Percentiles rank a stretch among this genome's conserved stretches.
Conservation (phyloP, 345 rosid species). For the Gossypium herbaceum region DNA sequence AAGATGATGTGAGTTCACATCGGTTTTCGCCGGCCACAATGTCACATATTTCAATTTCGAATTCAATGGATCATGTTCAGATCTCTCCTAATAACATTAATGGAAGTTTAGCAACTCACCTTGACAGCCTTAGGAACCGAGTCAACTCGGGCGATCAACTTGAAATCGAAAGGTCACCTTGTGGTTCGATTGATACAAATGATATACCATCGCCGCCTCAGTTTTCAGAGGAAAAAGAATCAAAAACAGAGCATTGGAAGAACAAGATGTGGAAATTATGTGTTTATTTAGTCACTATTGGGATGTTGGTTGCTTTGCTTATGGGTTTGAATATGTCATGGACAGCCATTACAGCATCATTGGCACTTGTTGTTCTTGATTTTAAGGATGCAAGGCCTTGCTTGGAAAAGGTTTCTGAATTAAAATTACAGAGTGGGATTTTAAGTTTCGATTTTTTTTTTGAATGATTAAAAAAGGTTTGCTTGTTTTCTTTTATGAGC, state of each 20-base stretch:
- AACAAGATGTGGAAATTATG: slow-evolving; percentile 50
- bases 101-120: slow-evolving; percentile 10
- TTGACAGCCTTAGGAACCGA: slow-evolving; percentile 46
- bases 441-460: neutral
- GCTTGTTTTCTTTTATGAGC: slow-evolving; percentile 13
- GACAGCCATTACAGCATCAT: slow-evolving; percentile 81
- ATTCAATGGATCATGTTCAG: slow-evolving; percentile 23
- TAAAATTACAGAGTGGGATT: neutral
- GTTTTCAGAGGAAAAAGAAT: slow-evolving; percentile 23
- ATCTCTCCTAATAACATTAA: slow-evolving; percentile 25
- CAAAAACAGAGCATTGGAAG: slow-evolving; percentile 56
- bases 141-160: slow-evolving; percentile 27
- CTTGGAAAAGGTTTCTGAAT: slow-evolving; percentile 57
- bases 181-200: slow-evolving; percentile 43
- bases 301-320: slow-evolving; percentile 64
- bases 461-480: neutral
- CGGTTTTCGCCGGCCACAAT: slow-evolving; percentile 69
- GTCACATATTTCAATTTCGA: slow-evolving; percentile 41
- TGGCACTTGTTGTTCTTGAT: slow-evolving; percentile 79
- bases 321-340: slow-evolving; percentile 85
- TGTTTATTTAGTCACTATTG: slow-evolving; percentile 59
- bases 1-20: slow-evolving; percentile 55
- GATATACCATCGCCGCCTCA: neutral
- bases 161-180: slow-evolving; percentile 32
- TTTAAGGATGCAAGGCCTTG: slow-evolving; percentile 77